Evolutionary conservation across 805 yeast genomes (phyloP).

Genomic region (Ascoidea rubescens): DNA sequence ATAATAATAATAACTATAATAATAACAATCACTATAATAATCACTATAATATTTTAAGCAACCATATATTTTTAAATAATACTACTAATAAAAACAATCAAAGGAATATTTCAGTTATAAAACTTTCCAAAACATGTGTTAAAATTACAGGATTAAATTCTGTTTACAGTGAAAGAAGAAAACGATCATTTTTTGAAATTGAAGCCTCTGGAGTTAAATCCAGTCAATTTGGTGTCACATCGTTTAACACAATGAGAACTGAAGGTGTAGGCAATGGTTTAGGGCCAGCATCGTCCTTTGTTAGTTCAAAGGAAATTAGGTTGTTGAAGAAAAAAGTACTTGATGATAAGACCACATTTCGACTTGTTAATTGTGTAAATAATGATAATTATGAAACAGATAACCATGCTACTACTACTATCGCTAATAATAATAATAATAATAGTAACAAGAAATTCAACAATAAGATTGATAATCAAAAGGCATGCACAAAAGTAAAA

Average conservation of each 20-base stretch:
- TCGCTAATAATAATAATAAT: too few relatives aligned
- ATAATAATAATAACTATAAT: too few relatives aligned
- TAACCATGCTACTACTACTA: not conserved
- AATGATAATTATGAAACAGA: not conserved
- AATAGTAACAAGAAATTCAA: too few relatives aligned
- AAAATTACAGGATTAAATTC: too few relatives aligned
- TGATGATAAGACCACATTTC: conserved; percentile 4
- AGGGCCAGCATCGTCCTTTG: conserved; percentile 45
- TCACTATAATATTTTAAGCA: too few relatives aligned
- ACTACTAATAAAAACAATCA: too few relatives aligned
- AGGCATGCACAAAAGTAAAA: too few relatives aligned
- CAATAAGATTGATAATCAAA: too few relatives aligned
- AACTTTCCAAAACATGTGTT: too few relatives aligned
- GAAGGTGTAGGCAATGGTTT: conserved; percentile 35
- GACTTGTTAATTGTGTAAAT: not conserved
- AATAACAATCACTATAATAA: too few relatives aligned
- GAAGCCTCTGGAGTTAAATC: conserved; percentile 49
- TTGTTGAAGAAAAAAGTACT: conserved; percentile 30
- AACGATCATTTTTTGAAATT: conserved; percentile 35
- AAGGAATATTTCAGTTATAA: too few relatives aligned
- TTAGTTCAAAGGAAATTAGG: conserved; percentile 36
- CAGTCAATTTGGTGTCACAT: conserved; percentile 13
- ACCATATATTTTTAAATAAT: too few relatives aligned
- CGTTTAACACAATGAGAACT: not conserved
- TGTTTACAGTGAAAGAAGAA: conserved; percentile 11